A percentile compares a stretch with the other conserved stretches of the same genome.
Conservation (phyloP, 306 rosid genomes). For the Acmispon strigosus region DNA sequence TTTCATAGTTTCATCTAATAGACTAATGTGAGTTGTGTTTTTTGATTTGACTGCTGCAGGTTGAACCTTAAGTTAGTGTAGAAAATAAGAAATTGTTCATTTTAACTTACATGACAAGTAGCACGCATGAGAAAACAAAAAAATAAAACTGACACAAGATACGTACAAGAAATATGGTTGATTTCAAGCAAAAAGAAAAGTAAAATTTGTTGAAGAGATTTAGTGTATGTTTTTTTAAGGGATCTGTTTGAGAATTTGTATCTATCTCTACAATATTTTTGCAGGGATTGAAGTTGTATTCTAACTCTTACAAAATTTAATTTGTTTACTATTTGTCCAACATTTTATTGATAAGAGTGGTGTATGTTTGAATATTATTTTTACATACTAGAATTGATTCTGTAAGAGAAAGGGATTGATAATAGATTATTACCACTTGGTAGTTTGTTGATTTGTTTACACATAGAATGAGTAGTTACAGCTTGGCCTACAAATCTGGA, state of each 20-base stretch:
- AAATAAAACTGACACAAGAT: background rate
- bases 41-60: constrained; percentile 23
- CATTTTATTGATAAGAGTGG: too few species aligned
- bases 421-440: background rate
- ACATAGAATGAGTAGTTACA: background rate
- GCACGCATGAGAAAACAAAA: background rate
- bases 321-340: too few species aligned
- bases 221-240: too few species aligned
- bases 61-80: background rate
- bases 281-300: too few species aligned
- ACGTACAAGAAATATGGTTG: background rate
- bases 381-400: too few species aligned
- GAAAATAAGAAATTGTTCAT: background rate
- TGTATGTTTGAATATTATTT: too few species aligned
- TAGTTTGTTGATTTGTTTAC: background rate
- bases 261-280: too few species aligned
- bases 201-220: background rate
- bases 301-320: too few species aligned
- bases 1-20: background rate
- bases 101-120: background rate
- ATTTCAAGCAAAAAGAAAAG: background rate
- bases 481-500: background rate
- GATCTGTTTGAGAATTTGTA: too few species aligned
- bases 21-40: constrained; percentile 7
- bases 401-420: too few species aligned